Evolutionary conservation across 352 stramenopile species (phyloP).

Genomic region (Phytopythium helicoides): DNA sequence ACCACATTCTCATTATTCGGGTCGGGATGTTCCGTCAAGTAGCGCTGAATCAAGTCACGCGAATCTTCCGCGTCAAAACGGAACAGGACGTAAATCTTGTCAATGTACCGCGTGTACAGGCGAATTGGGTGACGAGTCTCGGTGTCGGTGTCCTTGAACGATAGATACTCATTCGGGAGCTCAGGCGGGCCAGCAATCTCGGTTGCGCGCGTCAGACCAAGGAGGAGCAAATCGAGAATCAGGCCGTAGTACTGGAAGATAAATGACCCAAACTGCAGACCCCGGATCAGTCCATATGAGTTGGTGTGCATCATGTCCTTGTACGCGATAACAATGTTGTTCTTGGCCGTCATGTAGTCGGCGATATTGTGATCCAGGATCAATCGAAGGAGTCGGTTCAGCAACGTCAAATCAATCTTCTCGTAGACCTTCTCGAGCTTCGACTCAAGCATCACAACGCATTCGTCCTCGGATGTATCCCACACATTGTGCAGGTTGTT

Average conservation of each 20-base stretch:
- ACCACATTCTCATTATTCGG: conserved; percentile 99
- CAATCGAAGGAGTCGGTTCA: conserved; percentile 97
- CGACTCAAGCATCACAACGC: conserved; percentile 98
- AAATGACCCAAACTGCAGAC: conserved; percentile 97
- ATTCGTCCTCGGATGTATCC: conserved; percentile 98
- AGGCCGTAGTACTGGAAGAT: conserved; percentile 99
- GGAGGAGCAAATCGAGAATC: conserved; percentile 97
- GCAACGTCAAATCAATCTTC: conserved; percentile 99
- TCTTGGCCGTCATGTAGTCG: conserved; percentile 99
- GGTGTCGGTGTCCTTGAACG: conserved; percentile 97
- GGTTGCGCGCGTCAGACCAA: conserved; percentile 97
- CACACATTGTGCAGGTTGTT: conserved; percentile 99
- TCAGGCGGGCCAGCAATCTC: conserved; percentile 97
- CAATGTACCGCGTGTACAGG: conserved; percentile 99
- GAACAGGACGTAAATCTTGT: conserved; percentile 99
- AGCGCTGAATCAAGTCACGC: conserved; percentile 99
- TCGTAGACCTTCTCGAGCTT: conserved; percentile 99
- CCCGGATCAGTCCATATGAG: conserved; percentile 98
- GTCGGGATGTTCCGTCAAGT: conserved; percentile 99
- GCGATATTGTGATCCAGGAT: conserved; percentile 99
- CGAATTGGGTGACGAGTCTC: conserved; percentile 99
- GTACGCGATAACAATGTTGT: conserved; percentile 98
- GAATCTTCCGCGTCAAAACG: conserved; percentile 98
- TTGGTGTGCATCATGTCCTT: conserved; percentile 99
- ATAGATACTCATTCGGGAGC: conserved; percentile 98